Percentiles rank a stretch among this genome's conserved stretches.
These are phyloP conservation scores for Trypanosoma lewisi DNA, from an alignment of 208 protist species.

Conservation along the genomic window DNA sequence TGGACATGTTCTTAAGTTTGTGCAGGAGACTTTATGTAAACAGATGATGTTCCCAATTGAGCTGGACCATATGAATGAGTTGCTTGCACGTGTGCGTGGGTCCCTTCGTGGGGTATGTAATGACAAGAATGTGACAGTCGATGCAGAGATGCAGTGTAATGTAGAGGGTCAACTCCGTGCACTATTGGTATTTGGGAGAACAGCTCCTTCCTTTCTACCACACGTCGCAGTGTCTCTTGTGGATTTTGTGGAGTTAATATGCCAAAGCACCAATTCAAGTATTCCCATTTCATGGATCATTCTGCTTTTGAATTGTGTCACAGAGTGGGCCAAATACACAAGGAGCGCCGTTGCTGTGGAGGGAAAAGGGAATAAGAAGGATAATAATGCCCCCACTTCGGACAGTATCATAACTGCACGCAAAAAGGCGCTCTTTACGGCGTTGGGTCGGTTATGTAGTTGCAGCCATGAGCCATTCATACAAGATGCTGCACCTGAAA, in stretches of 20 bases:
- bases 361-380: not conserved
- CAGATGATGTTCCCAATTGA: conserved; percentile 46
- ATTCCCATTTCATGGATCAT: conserved; percentile 27
- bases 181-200: conserved; percentile 36
- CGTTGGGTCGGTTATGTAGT: conserved; percentile 18
- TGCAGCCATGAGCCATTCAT: conserved; percentile 14
- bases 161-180: conserved; percentile 44
- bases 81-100: conserved; percentile 32
- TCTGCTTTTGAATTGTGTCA: conserved; percentile 32
- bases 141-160: conserved; percentile 9
- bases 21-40: conserved; percentile 36
- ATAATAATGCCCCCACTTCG: not conserved
- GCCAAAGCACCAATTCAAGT: conserved; percentile 7
- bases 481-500: not conserved
- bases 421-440: conserved; percentile 14
- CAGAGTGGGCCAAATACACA: conserved; percentile 27
- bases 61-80: conserved; percentile 38
- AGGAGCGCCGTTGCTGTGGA: not conserved
- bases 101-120: conserved; percentile 6
- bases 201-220: conserved; percentile 31
- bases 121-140: not conserved
- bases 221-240: conserved; percentile 21
- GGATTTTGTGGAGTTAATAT: conserved; percentile 29
- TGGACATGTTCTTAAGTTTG: conserved; percentile 36
- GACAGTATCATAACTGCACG: not conserved